These are phyloP conservation scores for Holtermannia corniformis DNA, from an alignment of 768 basidiomycete genomes.

Conservation along the genomic window DNA sequence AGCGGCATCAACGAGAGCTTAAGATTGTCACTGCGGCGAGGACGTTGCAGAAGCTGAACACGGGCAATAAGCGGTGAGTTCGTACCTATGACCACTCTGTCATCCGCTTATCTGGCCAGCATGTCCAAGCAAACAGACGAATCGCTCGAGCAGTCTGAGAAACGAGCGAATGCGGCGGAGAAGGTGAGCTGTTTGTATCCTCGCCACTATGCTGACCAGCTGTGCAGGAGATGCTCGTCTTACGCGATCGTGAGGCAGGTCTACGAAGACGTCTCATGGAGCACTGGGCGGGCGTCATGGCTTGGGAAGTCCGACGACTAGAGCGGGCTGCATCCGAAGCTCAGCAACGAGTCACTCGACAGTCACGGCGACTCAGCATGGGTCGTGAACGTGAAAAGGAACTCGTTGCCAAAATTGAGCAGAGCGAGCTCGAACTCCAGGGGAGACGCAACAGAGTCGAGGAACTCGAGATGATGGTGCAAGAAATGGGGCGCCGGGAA, in stretches of 20 bases:
- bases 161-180: constrained; percentile 40
- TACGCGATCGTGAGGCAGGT: constrained; percentile 33
- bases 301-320: constrained; percentile 41
- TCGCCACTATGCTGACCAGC: background rate
- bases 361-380: constrained; percentile 12
- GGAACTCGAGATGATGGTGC: constrained; percentile 32
- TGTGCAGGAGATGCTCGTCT: constrained; percentile 35
- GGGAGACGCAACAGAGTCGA: constrained; percentile 7
- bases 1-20: constrained; percentile 40
- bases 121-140: constrained; percentile 42
- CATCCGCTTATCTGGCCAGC: constrained; percentile 7
- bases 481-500: constrained; percentile 29
- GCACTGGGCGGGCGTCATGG: constrained; percentile 41
- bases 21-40: constrained; percentile 43
- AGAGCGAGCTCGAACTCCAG: constrained; percentile 17
- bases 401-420: constrained; percentile 13
- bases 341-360: constrained; percentile 18
- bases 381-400: constrained; percentile 27
- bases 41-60: constrained; percentile 41
- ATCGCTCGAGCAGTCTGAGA: constrained; percentile 39
- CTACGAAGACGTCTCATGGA: constrained; percentile 39
- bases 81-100: background rate
- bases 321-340: constrained; percentile 24
- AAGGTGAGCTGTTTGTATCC: constrained; percentile 20
- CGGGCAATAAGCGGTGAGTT: constrained; percentile 33